phyloP scores from a whole-genome alignment of 108 stramenopile species.

The Licmophora abbreviata region DNA sequence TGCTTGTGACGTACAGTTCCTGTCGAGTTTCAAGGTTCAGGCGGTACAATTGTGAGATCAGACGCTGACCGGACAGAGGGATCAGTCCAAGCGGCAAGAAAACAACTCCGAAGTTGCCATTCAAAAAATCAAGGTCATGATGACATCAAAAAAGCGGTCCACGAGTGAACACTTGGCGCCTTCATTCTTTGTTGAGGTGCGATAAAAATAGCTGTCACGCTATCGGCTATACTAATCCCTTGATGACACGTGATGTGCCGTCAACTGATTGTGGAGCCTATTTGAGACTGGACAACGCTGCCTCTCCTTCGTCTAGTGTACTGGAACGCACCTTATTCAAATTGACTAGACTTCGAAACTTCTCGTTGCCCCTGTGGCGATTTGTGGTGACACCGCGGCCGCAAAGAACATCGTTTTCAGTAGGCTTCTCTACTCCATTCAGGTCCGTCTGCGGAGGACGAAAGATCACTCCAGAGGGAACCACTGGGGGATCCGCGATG shows the following conservation, averaged over 20 bases:
- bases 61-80: no score
- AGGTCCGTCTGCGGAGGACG: no score
- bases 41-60: no score
- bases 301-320: no score
- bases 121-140: neutral
- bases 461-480: no score
- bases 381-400: conserved; percentile 71
- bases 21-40: no score
- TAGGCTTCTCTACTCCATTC: conserved; percentile 3
- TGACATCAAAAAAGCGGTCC: no score
- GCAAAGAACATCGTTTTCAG: conserved; percentile 55
- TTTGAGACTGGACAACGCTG: no score
- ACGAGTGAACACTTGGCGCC: no score
- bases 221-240: neutral
- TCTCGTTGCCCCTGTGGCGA: conserved; percentile 54
- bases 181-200: no score
- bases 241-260: neutral
- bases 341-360: conserved; percentile 44
- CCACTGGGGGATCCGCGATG: no score
- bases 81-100: neutral
- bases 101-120: neutral
- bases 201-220: conserved; percentile 2
- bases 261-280: no score
- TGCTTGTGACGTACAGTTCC: conserved; percentile 71
- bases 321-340: conserved; percentile 40